A percentile compares a stretch with the other conserved stretches of the same genome.
These are phyloP conservation scores for Floccularia luteovirens DNA, from an alignment of 768 basidiomycete species.

Conservation along the genomic window DNA sequence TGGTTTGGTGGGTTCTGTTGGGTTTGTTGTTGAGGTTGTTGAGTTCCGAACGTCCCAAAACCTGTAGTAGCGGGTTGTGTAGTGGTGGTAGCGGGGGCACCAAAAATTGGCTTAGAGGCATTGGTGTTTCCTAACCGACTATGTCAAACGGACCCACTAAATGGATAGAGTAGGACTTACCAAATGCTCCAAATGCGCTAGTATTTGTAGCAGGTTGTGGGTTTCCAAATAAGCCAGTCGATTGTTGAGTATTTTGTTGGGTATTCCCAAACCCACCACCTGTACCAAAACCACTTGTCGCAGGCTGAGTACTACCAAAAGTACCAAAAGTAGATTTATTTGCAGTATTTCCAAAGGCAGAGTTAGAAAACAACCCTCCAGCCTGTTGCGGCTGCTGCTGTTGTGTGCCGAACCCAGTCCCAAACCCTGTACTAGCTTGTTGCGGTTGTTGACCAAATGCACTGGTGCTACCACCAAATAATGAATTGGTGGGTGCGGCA, in stretches of 20 bases:
- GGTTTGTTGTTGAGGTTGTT: constrained; percentile 22
- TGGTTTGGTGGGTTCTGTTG: constrained; percentile 14
- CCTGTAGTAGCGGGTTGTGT: constrained; percentile 29
- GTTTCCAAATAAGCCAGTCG: constrained; percentile 25
- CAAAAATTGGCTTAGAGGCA: constrained; percentile 39
- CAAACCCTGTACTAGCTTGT: constrained; percentile 31
- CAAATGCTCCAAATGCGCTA: constrained; percentile 25
- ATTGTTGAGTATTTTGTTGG: constrained; percentile 13
- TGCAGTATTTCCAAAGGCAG: constrained; percentile 26
- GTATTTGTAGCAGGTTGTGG: constrained; percentile 19
- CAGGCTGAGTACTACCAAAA: constrained; percentile 22
- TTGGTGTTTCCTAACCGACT: constrained; percentile 13
- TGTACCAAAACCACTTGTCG: constrained; percentile 15
- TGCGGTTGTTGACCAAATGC: constrained; percentile 16
- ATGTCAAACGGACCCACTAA: neutral
- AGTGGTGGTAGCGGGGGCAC: constrained; percentile 21
- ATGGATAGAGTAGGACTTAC: constrained; percentile 9
- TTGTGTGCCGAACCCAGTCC: constrained; percentile 40
- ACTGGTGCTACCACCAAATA: constrained; percentile 29
- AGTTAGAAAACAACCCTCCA: constrained; percentile 25
- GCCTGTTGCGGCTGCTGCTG: constrained; percentile 22
- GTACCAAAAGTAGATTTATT: constrained; percentile 20
- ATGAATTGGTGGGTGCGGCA: constrained; percentile 9
- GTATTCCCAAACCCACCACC: constrained; percentile 18
- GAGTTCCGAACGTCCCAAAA: constrained; percentile 21